Evolutionary conservation across 176 grass and related monocot genomes (phyloP), one percentile per base, ranked within the genome.

Genomic region (Tuctoria greenei): DNA sequence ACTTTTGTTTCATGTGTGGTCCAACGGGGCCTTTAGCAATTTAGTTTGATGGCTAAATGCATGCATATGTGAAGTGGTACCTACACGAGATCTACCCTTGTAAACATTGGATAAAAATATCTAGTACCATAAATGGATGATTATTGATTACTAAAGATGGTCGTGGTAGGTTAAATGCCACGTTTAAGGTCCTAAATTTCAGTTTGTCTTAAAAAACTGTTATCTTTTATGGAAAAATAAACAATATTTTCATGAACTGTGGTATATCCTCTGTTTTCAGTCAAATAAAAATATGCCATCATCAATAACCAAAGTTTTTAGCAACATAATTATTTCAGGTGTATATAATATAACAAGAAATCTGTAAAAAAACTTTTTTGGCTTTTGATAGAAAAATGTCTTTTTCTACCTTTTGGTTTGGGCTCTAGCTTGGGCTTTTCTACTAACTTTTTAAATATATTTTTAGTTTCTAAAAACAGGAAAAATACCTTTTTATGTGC

Each of bases 121-220:
- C 71, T 24, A 28, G 20, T 43, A 28, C 71, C 41, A 55, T 72
- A 43, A 60, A 60, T 59, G 71, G 54, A 74, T 59, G 45, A 14
- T 47, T 12, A 43, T 9, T 47, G 26, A 59, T 24, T 27, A 20
- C 20, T n/a, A 2, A 11, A 52, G 50, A 52, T n/a, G 17, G 50
- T 26, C 15, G 15, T 42, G 54, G 54, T 74, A 60, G 37, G 21
- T 74, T 37, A 42, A 58, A 74, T 23, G 71, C 42, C 37, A 38
- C 18, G 17, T 52, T 52, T 18, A 52, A 52, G 5, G 13, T 47
- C 14, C 16, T 47, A 8, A 1, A 50, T 20, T n/a, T 16, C 16
- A 5, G 4, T 43, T 15, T 47, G 15, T 47, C 3, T 13, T 47
- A 3, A 47, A 47, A 47, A 13, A 10, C 11, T 16, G 15, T 5